Evolutionary conservation across 768 basidiomycete genomes (phyloP), one percentile per base, ranked within the genome.

Genomic region (Sarcodon sp.): DNA sequence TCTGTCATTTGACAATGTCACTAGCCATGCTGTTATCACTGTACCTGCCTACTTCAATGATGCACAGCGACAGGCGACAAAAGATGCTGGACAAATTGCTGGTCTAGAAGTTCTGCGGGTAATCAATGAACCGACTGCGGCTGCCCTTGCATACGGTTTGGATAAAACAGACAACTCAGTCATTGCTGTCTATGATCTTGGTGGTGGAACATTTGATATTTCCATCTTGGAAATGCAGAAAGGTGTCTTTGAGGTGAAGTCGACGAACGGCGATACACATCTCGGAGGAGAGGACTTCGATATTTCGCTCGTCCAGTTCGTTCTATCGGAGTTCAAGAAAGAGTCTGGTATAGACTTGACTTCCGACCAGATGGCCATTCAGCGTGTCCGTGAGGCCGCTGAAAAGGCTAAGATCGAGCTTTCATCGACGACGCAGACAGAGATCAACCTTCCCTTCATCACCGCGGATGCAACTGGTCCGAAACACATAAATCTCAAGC

Each of bases 1-100:
- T 27, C 3, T 33, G 7, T 7, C 3, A 33, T 48, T 45, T 51
- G 3, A 58, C 50, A 47, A n/a, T 46, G 47, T 35, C 45, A 27
- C 45, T 48, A 87, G 84, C 57, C 80, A 88, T 47, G 86, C 86
- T 27, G 93, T 98, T 57, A 72, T 98, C 59, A 97, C 93, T 11
- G 94, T 97, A 32, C 96, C 94, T 0, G 93, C 94, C 0, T 97
- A 97, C 71, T 99, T 98, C 79, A 99, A 99, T 64, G 96, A 99
- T 62, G 93, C 96, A 15, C 96, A 99, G 66, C 84, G 96, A 51
- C 94, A 98, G 71, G 96, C 96, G 4, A 99, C 96, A 38, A 96
- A 97, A 69, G 83, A 97, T 52, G 92, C 96, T 47, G 96, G 96
- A 60, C 84, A 90, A 63, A 97, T 98, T 56, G 93, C 96, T 15